Evolutionary conservation across 208 protist genomes (phyloP), one percentile per base, ranked within the genome.

Genomic region (Wallacemonas sp.): DNA sequence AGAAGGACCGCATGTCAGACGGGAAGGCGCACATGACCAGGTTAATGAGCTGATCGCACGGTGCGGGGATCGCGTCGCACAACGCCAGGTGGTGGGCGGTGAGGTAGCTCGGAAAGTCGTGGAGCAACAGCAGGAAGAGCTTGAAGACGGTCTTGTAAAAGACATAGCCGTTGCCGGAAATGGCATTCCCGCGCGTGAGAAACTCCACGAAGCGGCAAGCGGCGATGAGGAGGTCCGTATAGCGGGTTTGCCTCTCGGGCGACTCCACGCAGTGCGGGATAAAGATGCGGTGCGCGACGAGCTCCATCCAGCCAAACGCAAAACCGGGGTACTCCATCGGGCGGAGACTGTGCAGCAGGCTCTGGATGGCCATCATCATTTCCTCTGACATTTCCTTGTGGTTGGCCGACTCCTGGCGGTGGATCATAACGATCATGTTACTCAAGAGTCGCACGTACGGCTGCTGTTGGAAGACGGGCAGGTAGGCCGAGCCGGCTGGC

Each of bases 61-160:
- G 93, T 6, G 74, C 72, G 33, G 98, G 97, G 62, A 99, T 98
- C 10, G 88, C 94, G 65, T 98, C 85, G 77, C 91, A 98, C 22
- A 99, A 73, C 17, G 78, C 78, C 65, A 99, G 97, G 83, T 99
- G 98, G 73, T 99, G 98, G 9, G 97, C 83, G 80, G 98, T 99
- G 12, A 99, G 83, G 69, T 99, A 99, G 72, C 98, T 94, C 45
- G 98, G 98, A 83, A 99, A 99, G 83, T 99, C 99, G 74, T 99
- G 99, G 4, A 99, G 85, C 1, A 99, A 73, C 2, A 99, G 90
- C 29, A 99, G 73, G 37, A 99, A 79, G 19, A 99, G 78, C 73
- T 95, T 94, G 57, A 97, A 85, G 68, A 95, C 76, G 9, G 84
- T 68, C 78, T 95, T 96, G 83, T 92, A 94, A 64, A 95, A 95